phyloP scores from a whole-genome alignment of 2,329 filamentous ascomycete species.

The Didymella pomorum region DNA sequence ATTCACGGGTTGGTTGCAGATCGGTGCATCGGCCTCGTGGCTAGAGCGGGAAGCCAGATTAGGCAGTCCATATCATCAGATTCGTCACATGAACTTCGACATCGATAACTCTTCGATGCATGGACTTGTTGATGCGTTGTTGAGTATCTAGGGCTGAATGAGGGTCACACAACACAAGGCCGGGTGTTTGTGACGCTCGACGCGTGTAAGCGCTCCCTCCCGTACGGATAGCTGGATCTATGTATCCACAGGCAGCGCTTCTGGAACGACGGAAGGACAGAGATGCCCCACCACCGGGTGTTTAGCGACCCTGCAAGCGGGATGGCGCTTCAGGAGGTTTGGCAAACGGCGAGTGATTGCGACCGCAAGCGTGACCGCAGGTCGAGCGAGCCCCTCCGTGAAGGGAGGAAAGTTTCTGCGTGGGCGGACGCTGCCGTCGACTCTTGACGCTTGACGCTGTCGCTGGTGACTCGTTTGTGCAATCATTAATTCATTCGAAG shows the following conservation, averaged over 20 bases:
- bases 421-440: neutral
- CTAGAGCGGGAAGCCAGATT: conserved; percentile 7
- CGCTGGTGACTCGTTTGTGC: neutral
- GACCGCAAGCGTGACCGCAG: conserved; percentile 15
- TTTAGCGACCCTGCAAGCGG: neutral
- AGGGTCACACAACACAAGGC: neutral
- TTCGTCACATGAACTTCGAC: too few relatives aligned
- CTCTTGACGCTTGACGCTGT: neutral
- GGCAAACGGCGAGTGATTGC: neutral
- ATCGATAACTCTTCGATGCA: neutral
- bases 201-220: neutral
- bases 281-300: neutral
- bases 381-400: conserved; percentile 19
- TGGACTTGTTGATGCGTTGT: too few relatives aligned
- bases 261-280: conserved; percentile 13
- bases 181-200: neutral
- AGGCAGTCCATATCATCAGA: neutral
- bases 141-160: too few relatives aligned
- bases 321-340: neutral
- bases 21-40: conserved; percentile 10
- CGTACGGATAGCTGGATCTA: neutral
- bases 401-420: conserved; percentile 15
- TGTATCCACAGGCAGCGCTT: conserved; percentile 2
- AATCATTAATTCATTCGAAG: neutral
- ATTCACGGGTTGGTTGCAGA: conserved; percentile 10